These are phyloP conservation scores for Rhizopogon vinicolor DNA, from an alignment of 768 basidiomycete species.

Conservation along the genomic window DNA sequence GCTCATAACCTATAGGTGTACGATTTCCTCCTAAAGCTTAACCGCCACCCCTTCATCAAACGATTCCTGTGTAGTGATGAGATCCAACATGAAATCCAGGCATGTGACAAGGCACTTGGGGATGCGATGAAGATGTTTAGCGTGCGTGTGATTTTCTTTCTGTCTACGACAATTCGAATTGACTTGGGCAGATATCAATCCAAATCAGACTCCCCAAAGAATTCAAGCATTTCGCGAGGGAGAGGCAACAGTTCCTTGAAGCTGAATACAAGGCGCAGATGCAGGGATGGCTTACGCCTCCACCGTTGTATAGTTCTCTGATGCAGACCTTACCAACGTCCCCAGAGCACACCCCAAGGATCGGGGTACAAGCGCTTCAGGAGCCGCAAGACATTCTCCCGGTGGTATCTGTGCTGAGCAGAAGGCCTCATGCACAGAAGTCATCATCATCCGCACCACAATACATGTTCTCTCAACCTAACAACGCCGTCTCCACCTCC, in stretches of 20 bases:
- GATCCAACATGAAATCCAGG: conserved; percentile 46
- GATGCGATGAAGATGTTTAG: conserved; percentile 57
- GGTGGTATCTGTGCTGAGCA: not conserved
- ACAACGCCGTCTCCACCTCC: not conserved
- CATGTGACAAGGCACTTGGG: conserved; percentile 47
- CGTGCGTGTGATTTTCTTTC: conserved; percentile 23
- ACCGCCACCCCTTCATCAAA: conserved; percentile 68
- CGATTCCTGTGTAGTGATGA: conserved; percentile 75
- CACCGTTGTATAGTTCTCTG: not conserved
- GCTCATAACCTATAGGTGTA: conserved; percentile 32
- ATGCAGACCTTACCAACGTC: not conserved
- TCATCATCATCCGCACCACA: not conserved
- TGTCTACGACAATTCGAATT: not conserved
- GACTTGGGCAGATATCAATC: not conserved
- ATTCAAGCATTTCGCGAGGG: not conserved
- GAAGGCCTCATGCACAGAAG: not conserved
- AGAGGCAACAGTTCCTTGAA: not conserved
- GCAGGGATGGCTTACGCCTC: not conserved
- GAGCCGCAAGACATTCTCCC: not conserved
- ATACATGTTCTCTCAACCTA: not conserved
- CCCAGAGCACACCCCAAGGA: not conserved
- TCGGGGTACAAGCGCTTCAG: not conserved
- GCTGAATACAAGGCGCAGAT: not conserved
- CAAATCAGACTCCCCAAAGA: not conserved
- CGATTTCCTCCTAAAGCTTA: conserved; percentile 53